Evolutionary conservation across 768 basidiomycete species (phyloP).

Genomic region (Kwoniella pini): DNA sequence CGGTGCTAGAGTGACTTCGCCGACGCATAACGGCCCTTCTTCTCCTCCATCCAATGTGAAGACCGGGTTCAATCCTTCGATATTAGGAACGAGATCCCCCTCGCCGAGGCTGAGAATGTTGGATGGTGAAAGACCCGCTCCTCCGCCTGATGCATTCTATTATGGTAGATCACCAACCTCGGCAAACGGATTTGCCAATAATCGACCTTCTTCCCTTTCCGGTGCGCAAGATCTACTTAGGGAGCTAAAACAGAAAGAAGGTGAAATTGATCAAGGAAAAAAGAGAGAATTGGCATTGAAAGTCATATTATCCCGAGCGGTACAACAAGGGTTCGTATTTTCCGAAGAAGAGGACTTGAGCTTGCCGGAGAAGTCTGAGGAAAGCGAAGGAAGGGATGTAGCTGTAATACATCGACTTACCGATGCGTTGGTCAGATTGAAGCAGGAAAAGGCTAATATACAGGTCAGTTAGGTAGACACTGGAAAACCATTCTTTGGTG

Average conservation of each 20-base stretch:
- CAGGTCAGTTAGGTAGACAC: slow-evolving; percentile 32
- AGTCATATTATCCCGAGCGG: slow-evolving; percentile 72
- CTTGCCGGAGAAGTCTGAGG: slow-evolving; percentile 59
- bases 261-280: slow-evolving; percentile 73
- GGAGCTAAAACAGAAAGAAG: slow-evolving; percentile 78
- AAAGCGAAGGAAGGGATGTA: slow-evolving; percentile 57
- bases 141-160: slow-evolving; percentile 68
- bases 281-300: slow-evolving; percentile 83
- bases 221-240: slow-evolving; percentile 67
- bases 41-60: slow-evolving; percentile 38
- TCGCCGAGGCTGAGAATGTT: slow-evolving; percentile 55
- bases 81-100: slow-evolving; percentile 61
- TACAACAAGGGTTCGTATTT: slow-evolving; percentile 72
- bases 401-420: slow-evolving; percentile 58
- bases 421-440: slow-evolving; percentile 77
- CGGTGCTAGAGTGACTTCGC: slow-evolving; percentile 27
- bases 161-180: slow-evolving; percentile 54
- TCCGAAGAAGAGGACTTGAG: slow-evolving; percentile 59
- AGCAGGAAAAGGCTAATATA: slow-evolving; percentile 46
- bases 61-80: slow-evolving; percentile 55
- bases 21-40: slow-evolving; percentile 29
- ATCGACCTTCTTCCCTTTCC: slow-evolving; percentile 34
- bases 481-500: no score
- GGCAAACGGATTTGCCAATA: slow-evolving; percentile 23
- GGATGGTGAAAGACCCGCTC: slow-evolving; percentile 49